phyloP scores from a whole-genome alignment of 495 filamentous ascomycete species.

The Penicillium egyptiacum region DNA sequence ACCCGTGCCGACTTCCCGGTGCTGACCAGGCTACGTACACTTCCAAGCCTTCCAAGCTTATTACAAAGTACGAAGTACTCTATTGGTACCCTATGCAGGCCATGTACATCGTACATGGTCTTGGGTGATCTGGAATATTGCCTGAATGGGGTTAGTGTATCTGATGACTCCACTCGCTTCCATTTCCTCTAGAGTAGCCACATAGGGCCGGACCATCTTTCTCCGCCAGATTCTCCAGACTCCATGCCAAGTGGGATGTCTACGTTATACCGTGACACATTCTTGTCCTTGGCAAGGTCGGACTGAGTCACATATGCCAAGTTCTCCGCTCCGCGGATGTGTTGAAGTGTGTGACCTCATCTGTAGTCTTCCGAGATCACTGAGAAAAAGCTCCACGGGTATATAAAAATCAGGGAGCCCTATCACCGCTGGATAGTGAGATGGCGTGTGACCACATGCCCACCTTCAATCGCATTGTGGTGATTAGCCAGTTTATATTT shows the following conservation, averaged over 20 bases:
- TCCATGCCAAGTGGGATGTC: neutral
- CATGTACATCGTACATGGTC: slow-evolving; percentile 6
- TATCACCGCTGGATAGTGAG: neutral
- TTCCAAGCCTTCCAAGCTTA: neutral
- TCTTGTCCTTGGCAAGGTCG: slow-evolving; percentile 16
- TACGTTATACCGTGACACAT: neutral
- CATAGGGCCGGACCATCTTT: neutral
- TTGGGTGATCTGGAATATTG: slow-evolving; percentile 27
- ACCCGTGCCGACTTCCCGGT: slow-evolving; percentile 30
- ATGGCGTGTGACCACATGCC: neutral
- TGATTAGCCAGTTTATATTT: neutral
- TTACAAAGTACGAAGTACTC: neutral
- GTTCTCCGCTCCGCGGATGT: slow-evolving; percentile 7
- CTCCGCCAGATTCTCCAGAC: neutral
- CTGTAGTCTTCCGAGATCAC: neutral
- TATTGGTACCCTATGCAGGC: slow-evolving; percentile 2
- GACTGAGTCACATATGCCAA: slow-evolving; percentile 7
- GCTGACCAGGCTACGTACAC: neutral
- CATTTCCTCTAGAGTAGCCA: too few relatives aligned
- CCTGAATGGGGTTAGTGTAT: slow-evolving; percentile 21
- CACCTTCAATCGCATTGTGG: neutral
- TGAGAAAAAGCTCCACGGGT: neutral
- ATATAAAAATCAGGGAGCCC: neutral
- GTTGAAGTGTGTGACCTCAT: neutral
- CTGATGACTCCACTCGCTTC: slow-evolving; percentile 3